A percentile compares a stretch with the other conserved stretches of the same genome.
Conservation (phyloP, 176 grass and related monocot species). For the Themeda triandra region DNA sequence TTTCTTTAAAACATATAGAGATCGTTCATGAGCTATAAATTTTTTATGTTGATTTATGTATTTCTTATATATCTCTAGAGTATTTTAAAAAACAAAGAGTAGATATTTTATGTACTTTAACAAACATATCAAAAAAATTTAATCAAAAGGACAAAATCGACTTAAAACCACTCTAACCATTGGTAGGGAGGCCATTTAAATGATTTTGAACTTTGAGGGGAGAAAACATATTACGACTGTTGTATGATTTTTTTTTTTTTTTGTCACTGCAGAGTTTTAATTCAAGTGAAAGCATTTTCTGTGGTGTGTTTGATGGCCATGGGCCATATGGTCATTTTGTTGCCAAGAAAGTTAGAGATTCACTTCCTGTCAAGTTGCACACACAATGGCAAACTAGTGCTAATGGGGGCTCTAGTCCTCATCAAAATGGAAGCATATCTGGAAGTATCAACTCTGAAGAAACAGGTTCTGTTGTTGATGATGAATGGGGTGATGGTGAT, state of each 20-base stretch:
- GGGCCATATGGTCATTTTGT: conserved; percentile 97
- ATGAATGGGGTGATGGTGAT: conserved; percentile 70
- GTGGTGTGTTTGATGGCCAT: conserved; percentile 94
- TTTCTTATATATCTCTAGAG: too few species aligned
- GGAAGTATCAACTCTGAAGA: conserved; percentile 83
- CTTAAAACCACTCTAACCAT: too few species aligned
- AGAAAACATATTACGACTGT: conserved; percentile 5
- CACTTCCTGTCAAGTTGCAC: conserved; percentile 83
- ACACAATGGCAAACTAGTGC: conserved; percentile 60
- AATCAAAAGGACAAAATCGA: too few species aligned
- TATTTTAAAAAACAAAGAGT: too few species aligned
- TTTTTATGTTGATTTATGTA: too few species aligned
- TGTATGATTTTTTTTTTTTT: background rate
- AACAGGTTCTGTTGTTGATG: conserved; percentile 56
- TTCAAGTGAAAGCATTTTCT: conserved; percentile 65
- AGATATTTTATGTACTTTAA: too few species aligned
- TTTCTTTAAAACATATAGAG: too few species aligned
- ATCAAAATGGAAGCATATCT: conserved; percentile 60
- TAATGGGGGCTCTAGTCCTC: conserved; percentile 44
- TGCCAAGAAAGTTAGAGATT: conserved; percentile 95
- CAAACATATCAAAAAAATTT: too few species aligned
- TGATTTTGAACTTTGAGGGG: too few species aligned
- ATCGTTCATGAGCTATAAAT: too few species aligned
- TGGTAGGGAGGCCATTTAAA: too few species aligned
- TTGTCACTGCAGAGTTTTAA: conserved; percentile 70